Evolutionary conservation across 2,329 filamentous ascomycete genomes (phyloP).

Genomic region (Orbilia blumenaviensis): DNA sequence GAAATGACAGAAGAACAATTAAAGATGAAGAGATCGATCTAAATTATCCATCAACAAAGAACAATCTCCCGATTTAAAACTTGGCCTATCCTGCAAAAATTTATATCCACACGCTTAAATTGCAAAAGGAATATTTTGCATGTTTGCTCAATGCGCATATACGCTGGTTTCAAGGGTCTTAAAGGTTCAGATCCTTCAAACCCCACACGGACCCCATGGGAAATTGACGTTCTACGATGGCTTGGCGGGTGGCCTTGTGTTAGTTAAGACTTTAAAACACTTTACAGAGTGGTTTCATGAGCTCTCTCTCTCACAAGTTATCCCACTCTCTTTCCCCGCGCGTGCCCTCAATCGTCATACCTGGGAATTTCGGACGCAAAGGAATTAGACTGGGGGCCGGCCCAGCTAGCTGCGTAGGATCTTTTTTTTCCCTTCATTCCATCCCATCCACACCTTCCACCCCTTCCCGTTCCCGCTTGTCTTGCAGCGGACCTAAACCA

Average conservation of each 20-base stretch:
- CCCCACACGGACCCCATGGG: background rate
- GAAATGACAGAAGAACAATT: too few species aligned
- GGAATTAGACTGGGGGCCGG: too few species aligned
- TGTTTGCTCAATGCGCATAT: constrained; percentile 13
- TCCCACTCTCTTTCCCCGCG: too few species aligned
- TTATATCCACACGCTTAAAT: constrained; percentile 1
- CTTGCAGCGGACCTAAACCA: too few species aligned
- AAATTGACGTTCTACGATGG: background rate
- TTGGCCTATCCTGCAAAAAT: background rate
- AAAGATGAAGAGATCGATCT: too few species aligned
- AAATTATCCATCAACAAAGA: too few species aligned
- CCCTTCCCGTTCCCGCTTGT: too few species aligned
- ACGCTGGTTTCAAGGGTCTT: background rate
- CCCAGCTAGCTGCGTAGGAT: too few species aligned
- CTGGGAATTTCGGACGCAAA: background rate
- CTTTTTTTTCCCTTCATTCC: too few species aligned
- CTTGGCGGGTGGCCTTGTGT: background rate
- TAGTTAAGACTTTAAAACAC: background rate
- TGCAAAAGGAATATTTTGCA: constrained; percentile 1
- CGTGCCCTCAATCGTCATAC: background rate
- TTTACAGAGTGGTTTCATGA: background rate
- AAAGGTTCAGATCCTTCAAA: constrained; percentile 6
- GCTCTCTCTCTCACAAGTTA: too few species aligned
- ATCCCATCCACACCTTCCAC: too few species aligned
- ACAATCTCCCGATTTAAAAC: background rate